Evolutionary conservation across 495 filamentous ascomycete genomes (phyloP).

Genomic region (Talaromyces borbonicus): DNA sequence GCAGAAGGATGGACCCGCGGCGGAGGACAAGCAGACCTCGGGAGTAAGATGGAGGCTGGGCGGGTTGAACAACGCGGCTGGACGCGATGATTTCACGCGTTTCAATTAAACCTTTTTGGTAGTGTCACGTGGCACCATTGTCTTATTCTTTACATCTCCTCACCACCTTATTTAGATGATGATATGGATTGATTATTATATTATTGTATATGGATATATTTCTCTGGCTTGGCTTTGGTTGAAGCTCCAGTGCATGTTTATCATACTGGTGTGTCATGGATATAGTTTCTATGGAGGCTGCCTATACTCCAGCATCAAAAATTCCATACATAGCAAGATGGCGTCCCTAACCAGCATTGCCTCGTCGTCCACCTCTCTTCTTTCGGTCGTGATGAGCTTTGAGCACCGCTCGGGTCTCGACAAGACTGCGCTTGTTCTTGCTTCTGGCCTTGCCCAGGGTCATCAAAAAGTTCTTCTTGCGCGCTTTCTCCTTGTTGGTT

Average conservation of each 20-base stretch:
- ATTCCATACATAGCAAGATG: too few relatives aligned
- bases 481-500: constrained; percentile 94
- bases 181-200: background rate
- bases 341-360: constrained; percentile 46
- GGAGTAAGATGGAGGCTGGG: background rate
- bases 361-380: constrained; percentile 75
- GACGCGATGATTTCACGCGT: constrained; percentile 5
- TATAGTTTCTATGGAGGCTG: too few relatives aligned
- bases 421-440: constrained; percentile 87
- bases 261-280: too few relatives aligned
- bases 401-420: constrained; percentile 66
- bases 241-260: too few relatives aligned
- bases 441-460: constrained; percentile 86
- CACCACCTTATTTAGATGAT: too few relatives aligned
- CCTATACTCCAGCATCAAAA: too few relatives aligned
- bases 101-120: constrained; percentile 5
- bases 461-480: constrained; percentile 98
- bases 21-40: constrained; percentile 6
- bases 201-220: background rate
- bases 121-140: constrained; percentile 1
- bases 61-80: background rate
- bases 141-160: background rate
- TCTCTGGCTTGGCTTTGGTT: too few relatives aligned
- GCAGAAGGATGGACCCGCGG: background rate
- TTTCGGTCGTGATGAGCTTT: constrained; percentile 72